phyloP scores from a whole-genome alignment of 345 rosid species.

The Streptanthus diversifolius region DNA sequence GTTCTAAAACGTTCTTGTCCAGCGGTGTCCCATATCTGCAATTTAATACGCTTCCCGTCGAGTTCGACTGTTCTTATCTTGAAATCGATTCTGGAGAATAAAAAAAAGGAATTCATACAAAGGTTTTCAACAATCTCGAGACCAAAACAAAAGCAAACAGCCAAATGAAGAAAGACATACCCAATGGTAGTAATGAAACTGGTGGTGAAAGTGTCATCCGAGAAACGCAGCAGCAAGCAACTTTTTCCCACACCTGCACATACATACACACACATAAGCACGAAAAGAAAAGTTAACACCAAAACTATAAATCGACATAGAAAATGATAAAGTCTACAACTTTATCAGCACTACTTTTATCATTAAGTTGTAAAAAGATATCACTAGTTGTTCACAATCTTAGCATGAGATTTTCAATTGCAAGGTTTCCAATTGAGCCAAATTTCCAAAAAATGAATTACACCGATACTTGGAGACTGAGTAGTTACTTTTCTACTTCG shows the following conservation, averaged over 20 bases:
- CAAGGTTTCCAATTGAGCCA: not conserved
- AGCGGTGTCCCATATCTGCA: constrained; percentile 66
- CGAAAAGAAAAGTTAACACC: not conserved
- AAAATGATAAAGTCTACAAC: not conserved
- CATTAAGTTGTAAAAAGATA: not conserved
- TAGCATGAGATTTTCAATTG: not conserved
- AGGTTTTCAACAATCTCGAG: not conserved
- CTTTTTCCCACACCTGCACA: constrained; percentile 84
- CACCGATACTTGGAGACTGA: not conserved
- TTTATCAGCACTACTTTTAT: not conserved
- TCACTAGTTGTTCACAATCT: not conserved
- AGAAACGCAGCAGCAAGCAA: constrained; percentile 83
- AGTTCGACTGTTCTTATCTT: constrained; percentile 58
- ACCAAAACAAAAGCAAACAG: not conserved
- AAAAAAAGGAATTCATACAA: not conserved
- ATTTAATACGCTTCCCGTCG: constrained; percentile 56
- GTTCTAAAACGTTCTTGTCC: constrained; percentile 63
- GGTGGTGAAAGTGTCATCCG: constrained; percentile 87
- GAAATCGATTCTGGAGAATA: constrained; percentile 44
- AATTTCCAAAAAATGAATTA: not conserved
- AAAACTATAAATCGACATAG: not conserved
- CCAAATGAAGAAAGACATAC: constrained; percentile 32
- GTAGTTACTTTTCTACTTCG: not conserved
- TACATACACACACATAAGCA: not conserved
- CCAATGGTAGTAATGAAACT: constrained; percentile 93